Base-by-base conservation (phyloP, 2,329 filamentous ascomycete species). In the Cordyceps javanica region DNA sequence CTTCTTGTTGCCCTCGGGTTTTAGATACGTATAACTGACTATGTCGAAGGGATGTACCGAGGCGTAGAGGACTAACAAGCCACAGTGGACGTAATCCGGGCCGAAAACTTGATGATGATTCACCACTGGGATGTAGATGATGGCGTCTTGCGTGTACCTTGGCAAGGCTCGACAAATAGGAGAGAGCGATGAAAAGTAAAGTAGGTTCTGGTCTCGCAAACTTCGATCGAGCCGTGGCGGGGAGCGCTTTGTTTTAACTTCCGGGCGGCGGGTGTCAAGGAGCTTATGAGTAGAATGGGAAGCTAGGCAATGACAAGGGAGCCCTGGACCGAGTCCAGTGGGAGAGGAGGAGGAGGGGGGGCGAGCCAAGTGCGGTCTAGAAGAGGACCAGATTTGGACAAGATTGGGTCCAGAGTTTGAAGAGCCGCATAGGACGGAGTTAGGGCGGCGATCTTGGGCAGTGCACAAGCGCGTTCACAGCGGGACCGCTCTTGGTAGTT, bases 341-440 rank as follows among this genome's bases (percentile, higher is more conserved):
- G 54, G 54, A 46, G 32, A 26, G 41, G 30, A 41, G 30, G 41
- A 19, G 38, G 38, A 21, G 38, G 39, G 32, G 42, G 21, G n/a
- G 7, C 39, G 44, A 34, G 38, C 44, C 55, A 51, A 50, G 55
- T 50, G 36, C 36, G 46, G 55, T 57, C 55, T 57, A 57, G 56
- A 38, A 52, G 53, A 32, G 34, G 57, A 59, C 60, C 60, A 55
- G 39, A 54, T 52, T 52, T 45, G 41, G 56, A 46, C 41, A 26
- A 60, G 61, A 63, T 58, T 41, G 54, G 30, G 54, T 48, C 38
- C 45, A 58, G 54, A 60, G 58, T 58, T 60, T 50, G 28, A 55
- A 57, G 54, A 57, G 42, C 58, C 55, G 55, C 55, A 60, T 46
- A 45, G 58, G 48, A 57, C 49, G 46, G 53, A 42, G n/a, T 32